Evolutionary conservation across 2,329 filamentous ascomycete species (phyloP).

Genomic region (Trichoderma sp.): DNA sequence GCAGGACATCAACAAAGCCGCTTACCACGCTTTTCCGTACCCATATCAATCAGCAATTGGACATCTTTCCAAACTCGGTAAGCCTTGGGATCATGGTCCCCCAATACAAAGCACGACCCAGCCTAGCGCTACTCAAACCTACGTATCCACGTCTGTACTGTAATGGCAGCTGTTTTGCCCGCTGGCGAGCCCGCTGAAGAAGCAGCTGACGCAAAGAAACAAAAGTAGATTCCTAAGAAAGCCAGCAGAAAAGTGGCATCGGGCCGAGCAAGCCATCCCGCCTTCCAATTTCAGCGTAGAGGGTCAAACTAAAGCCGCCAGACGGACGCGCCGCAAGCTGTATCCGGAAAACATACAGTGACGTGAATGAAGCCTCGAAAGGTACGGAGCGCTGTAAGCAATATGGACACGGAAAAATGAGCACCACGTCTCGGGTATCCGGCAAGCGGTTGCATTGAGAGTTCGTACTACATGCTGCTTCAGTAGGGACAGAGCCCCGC

Average conservation of each 20-base stretch:
- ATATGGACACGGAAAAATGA: not conserved
- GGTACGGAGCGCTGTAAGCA: not conserved
- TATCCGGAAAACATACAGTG: not conserved
- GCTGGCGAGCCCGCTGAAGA: not conserved
- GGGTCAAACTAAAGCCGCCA: not conserved
- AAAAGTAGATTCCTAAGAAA: not conserved
- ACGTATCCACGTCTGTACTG: conserved; percentile 6
- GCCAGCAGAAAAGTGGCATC: conserved; percentile 5
- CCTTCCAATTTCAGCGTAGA: conserved; percentile 14
- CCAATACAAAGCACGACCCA: not conserved
- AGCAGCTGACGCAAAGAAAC: conserved; percentile 1
- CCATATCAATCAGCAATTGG: not conserved
- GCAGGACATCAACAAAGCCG: conserved; percentile 3
- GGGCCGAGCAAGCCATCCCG: conserved; percentile 16
- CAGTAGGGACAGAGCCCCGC: not conserved
- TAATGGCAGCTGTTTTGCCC: not conserved
- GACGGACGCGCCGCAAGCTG: not conserved
- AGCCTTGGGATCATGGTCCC: not conserved
- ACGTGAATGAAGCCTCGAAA: not conserved
- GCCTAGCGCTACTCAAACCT: not conserved
- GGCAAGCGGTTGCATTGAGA: not conserved
- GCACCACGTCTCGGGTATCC: not conserved
- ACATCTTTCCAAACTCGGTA: not conserved
- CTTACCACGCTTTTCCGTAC: not conserved
- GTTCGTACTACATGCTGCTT: not conserved